Evolutionary conservation across 495 filamentous ascomycete species (phyloP).

Genomic region (Hypoxylon cercidicola): DNA sequence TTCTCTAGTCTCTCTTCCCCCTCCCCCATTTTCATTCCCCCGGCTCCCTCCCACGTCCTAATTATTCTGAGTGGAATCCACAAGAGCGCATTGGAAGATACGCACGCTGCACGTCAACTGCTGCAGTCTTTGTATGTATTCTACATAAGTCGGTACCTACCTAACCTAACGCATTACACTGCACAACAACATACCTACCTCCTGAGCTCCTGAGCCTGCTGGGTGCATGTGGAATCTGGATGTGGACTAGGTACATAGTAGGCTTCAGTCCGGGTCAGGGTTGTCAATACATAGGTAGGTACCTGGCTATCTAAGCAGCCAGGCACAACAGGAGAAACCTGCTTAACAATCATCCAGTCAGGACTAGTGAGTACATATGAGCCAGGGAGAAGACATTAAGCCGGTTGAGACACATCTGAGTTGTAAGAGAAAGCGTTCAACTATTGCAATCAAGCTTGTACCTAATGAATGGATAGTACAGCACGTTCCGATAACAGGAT

Average conservation of each 20-base stretch:
- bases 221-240: conserved; percentile 6
- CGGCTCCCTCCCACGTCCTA: conserved; percentile 16
- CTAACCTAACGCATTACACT: background rate
- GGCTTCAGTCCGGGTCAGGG: conserved; percentile 21
- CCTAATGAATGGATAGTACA: conserved; percentile 3
- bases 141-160: conserved; percentile 22
- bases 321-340: conserved; percentile 33
- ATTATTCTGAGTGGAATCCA: conserved; percentile 23
- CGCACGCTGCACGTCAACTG: conserved; percentile 35
- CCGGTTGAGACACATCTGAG: conserved; percentile 13
- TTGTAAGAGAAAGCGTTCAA: conserved; percentile 10
- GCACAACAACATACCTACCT: conserved; percentile 7
- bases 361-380: conserved; percentile 6
- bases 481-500: background rate
- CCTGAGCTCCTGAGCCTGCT: background rate
- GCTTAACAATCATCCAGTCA: conserved; percentile 20
- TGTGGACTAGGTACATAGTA: no score
- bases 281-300: background rate
- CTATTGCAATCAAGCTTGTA: conserved; percentile 19
- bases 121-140: conserved; percentile 15
- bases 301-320: conserved; percentile 4
- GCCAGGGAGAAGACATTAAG: conserved; percentile 11
- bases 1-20: conserved; percentile 2
- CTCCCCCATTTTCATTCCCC: conserved; percentile 23
- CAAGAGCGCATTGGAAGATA: conserved; percentile 30